phyloP scores from a whole-genome alignment of 108 stramenopile genomes.

The Skeletonema marinoi region DNA sequence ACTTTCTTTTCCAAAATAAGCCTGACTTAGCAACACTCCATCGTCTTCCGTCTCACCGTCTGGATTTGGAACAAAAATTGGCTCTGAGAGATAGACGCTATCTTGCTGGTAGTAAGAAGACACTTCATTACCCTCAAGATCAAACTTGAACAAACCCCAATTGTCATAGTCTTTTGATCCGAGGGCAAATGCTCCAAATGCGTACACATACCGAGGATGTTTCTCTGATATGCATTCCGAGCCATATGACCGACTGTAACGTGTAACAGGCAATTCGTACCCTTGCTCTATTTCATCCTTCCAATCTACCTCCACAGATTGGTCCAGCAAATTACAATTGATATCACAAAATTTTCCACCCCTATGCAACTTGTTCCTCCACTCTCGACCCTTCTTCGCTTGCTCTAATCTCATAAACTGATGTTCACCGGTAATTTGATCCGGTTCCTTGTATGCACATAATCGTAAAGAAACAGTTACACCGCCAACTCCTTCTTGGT shows the following conservation, averaged over 20 bases:
- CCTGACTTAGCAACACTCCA: slow-evolving; percentile 45
- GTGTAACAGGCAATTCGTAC: slow-evolving; percentile 42
- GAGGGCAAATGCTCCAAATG: slow-evolving; percentile 41
- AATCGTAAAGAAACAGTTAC: slow-evolving; percentile 20
- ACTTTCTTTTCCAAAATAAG: slow-evolving; percentile 26
- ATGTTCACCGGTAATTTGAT: slow-evolving; percentile 38
- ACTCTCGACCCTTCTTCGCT: slow-evolving; percentile 14
- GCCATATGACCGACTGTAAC: slow-evolving; percentile 26
- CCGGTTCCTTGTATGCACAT: slow-evolving; percentile 45
- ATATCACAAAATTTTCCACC: slow-evolving; percentile 50
- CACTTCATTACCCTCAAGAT: slow-evolving; percentile 22
- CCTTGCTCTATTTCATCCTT: slow-evolving; percentile 33
- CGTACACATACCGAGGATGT: slow-evolving; percentile 41
- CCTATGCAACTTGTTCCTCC: slow-evolving; percentile 19
- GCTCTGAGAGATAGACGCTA: slow-evolving; percentile 44
- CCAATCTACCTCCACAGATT: slow-evolving; percentile 19
- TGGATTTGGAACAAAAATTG: slow-evolving; percentile 42
- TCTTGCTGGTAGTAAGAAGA: slow-evolving; percentile 39
- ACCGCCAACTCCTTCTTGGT: not conserved
- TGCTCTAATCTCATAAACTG: slow-evolving; percentile 45
- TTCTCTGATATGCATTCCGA: not conserved
- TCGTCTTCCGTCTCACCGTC: slow-evolving; percentile 41
- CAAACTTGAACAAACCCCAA: slow-evolving; percentile 54
- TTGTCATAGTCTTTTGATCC: slow-evolving; percentile 44
- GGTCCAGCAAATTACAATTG: slow-evolving; percentile 11